Percentiles rank a stretch among this genome's conserved stretches.
phyloP scores from a whole-genome alignment of 345 rosid species.

The Cochlearia excelsa region DNA sequence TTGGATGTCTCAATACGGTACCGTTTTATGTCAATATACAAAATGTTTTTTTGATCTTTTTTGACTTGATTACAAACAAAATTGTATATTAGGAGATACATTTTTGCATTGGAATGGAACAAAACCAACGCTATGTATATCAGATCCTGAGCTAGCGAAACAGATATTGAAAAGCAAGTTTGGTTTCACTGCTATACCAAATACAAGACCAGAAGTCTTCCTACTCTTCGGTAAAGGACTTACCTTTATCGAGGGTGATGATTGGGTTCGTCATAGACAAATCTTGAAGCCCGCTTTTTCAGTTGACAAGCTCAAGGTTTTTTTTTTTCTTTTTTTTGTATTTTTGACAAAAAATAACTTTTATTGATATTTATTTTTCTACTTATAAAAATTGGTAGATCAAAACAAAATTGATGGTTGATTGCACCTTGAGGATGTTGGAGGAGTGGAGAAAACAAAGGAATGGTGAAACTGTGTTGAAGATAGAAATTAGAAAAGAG shows the following conservation, averaged over 20 bases:
- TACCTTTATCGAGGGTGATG: conserved; percentile 34
- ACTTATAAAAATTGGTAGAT: conserved; percentile 15
- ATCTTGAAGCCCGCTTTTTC: conserved; percentile 50
- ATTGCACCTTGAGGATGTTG: conserved; percentile 30
- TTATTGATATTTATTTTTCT: background rate
- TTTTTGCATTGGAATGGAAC: conserved; percentile 48
- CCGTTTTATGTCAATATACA: conserved; percentile 4
- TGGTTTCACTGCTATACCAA: conserved; percentile 37
- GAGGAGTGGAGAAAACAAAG: conserved; percentile 42
- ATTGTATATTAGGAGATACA: conserved; percentile 40
- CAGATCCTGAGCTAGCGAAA: conserved; percentile 45
- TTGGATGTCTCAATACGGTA: conserved; percentile 32
- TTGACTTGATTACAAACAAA: background rate
- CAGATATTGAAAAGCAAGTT: conserved; percentile 43
- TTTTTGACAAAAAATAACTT: too few species aligned
- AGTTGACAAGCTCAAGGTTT: conserved; percentile 47
- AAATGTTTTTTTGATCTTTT: background rate
- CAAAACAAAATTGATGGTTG: conserved; percentile 35
- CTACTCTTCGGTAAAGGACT: conserved; percentile 42
- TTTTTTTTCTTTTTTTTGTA: background rate
- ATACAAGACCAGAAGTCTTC: conserved; percentile 14
- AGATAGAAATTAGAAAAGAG: conserved; percentile 2
- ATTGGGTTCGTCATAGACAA: conserved; percentile 44
- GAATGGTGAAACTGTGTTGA: conserved; percentile 14
- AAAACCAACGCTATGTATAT: conserved; percentile 38